phyloP scores from a whole-genome alignment of 2,329 filamentous ascomycete genomes.

The Monilinia fructicola region DNA sequence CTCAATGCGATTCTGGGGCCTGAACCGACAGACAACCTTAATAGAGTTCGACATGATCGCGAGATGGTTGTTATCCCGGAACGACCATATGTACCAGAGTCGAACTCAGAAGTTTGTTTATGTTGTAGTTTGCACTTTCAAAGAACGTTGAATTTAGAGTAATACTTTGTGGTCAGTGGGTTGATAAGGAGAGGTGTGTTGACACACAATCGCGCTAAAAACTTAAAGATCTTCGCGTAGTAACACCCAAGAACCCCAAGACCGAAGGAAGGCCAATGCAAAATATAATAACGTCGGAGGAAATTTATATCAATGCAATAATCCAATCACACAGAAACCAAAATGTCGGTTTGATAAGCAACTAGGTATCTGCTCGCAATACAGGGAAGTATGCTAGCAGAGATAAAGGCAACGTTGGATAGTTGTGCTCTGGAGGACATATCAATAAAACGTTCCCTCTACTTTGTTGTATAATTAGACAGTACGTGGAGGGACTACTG shows the following conservation, averaged over 20 bases:
- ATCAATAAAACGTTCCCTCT: background rate
- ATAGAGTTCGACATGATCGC: slow-evolving; percentile 54
- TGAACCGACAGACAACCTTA: slow-evolving; percentile 95
- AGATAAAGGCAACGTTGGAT: no score
- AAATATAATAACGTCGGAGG: slow-evolving; percentile 3
- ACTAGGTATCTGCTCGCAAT: slow-evolving; percentile 20
- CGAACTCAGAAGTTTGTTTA: slow-evolving; percentile 15
- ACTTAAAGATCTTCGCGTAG: slow-evolving; percentile 31
- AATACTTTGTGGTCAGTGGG: slow-evolving; percentile 25
- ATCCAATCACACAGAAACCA: background rate
- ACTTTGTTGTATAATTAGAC: background rate
- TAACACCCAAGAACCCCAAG: slow-evolving; percentile 5
- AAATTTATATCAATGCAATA: slow-evolving; percentile 30
- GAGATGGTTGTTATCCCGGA: slow-evolving; percentile 33
- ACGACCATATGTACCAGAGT: slow-evolving; percentile 38
- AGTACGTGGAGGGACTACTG: no score
- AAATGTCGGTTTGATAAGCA: background rate
- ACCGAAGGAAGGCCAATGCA: slow-evolving; percentile 21
- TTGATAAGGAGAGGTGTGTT: slow-evolving; percentile 38
- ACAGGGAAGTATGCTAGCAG: slow-evolving; percentile 23
- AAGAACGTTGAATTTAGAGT: slow-evolving; percentile 20
- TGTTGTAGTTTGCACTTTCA: slow-evolving; percentile 15
- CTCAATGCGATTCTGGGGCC: slow-evolving; percentile 95
- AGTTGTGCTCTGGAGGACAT: background rate
- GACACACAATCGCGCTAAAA: slow-evolving; percentile 31